Percentiles rank a stretch among this genome's conserved stretches.
Evolutionary conservation across 169 alveolate genomes (phyloP).

Genomic region (Toxoplasma gondii): DNA sequence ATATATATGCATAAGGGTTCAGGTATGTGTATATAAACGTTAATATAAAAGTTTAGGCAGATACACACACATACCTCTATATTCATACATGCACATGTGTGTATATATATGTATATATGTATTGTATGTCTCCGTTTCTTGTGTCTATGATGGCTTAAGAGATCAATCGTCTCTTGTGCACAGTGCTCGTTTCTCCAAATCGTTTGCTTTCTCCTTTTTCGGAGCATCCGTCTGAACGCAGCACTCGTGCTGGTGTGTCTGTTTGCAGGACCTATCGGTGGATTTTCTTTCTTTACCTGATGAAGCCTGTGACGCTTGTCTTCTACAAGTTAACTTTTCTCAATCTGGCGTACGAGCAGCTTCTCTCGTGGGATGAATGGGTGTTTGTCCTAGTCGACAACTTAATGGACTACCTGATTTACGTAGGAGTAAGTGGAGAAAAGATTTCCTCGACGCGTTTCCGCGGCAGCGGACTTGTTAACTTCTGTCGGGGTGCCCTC

Average conservation of each 20-base stretch:
- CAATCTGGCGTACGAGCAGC: slow-evolving; percentile 52
- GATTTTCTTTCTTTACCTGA: slow-evolving; percentile 35
- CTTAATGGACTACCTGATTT: slow-evolving; percentile 28
- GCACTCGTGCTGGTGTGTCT: neutral
- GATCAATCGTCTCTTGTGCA: too few species aligned
- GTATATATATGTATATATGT: too few species aligned
- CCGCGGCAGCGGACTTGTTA: neutral
- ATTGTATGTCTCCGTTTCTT: too few species aligned
- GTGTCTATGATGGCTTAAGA: too few species aligned
- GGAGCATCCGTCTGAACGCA: neutral
- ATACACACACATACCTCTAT: too few species aligned
- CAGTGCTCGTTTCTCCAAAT: neutral
- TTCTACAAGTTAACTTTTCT: slow-evolving; percentile 55
- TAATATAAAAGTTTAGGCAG: too few species aligned
- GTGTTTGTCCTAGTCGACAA: slow-evolving; percentile 45
- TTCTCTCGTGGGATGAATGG: slow-evolving; percentile 63
- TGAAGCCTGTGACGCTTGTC: slow-evolving; percentile 53
- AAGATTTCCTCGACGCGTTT: neutral
- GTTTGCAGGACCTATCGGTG: slow-evolving; percentile 53
- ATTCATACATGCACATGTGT: too few species aligned
- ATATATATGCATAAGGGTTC: neutral
- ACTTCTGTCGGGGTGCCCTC: neutral
- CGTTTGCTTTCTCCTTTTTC: neutral
- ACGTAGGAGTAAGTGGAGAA: slow-evolving; percentile 27
- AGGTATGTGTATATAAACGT: neutral